phyloP scores from a whole-genome alignment of 164 flowering plant genomes.

The Vitis rupestris region DNA sequence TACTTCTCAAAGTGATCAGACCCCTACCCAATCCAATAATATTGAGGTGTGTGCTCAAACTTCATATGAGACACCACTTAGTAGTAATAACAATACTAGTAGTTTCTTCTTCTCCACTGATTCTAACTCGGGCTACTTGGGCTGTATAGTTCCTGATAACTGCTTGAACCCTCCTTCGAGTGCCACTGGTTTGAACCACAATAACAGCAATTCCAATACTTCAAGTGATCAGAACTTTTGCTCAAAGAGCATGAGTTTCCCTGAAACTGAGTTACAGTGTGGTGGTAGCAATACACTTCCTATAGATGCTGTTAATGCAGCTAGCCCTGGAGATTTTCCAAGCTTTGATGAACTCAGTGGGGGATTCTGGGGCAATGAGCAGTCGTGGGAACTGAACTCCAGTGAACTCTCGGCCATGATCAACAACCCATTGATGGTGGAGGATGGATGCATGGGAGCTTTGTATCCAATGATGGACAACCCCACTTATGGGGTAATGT shows the following conservation, averaged over 20 bases:
- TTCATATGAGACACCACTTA: constrained; percentile 13
- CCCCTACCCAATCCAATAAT: no score
- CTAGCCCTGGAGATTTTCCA: constrained; percentile 8
- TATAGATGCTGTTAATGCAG: constrained; percentile 8
- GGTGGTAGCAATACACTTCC: constrained; percentile 9
- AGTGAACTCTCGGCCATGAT: constrained; percentile 33
- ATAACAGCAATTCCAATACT: constrained; percentile 2
- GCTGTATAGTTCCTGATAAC: constrained; percentile 72
- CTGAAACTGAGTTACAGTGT: constrained; percentile 20
- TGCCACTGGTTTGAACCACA: constrained; percentile 8
- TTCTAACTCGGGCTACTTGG: constrained; percentile 76
- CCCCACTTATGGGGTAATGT: constrained; percentile 24
- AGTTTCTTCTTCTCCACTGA: constrained; percentile 38
- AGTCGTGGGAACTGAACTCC: constrained; percentile 27
- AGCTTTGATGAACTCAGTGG: constrained; percentile 24
- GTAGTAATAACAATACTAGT: neutral
- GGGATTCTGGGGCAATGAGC: constrained; percentile 35
- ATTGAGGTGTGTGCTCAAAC: neutral
- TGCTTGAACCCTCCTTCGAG: constrained; percentile 53
- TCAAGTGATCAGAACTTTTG: constrained; percentile 11
- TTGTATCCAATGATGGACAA: constrained; percentile 34
- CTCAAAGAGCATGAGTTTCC: constrained; percentile 5
- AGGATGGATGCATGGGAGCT: constrained; percentile 52
- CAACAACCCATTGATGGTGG: constrained; percentile 40
- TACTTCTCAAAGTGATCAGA: neutral